Evolutionary conservation across 768 basidiomycete genomes (phyloP), one percentile per base, ranked within the genome.

Genomic region (Hericium rajendrae): DNA sequence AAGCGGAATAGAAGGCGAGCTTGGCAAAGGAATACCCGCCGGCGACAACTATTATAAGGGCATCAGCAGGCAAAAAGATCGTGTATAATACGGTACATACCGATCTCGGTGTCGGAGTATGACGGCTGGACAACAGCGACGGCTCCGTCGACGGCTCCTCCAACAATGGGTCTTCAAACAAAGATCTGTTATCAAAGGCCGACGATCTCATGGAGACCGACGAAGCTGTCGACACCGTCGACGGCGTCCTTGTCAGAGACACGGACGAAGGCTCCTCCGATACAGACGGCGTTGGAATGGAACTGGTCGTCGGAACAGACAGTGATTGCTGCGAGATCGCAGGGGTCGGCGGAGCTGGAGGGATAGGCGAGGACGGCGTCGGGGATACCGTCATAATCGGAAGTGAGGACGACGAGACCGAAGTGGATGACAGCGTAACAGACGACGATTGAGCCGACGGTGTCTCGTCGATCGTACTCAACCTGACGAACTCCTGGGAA

Each of bases 121-220:
- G 48, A 32, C 49, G 60, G 1, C 78, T 79, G 11, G 81, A 76
- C 18, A 87, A 67, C 28, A 87, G 68, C 1, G 84, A 79, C 6
- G 85, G 82, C 60, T 75, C 76, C 2, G 84, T 85, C 5, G 80
- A 76, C 16, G 74, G 64, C n/a, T 76, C 73, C 48, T 65, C 59
- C 59, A 64, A 59, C 13, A 66, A 48, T 11, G 61, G 53, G 13
- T 59, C 62, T 1, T 65, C 65, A 38, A 61, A 61, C 40, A 65
- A 54, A n/a, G 68, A 67, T 41, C 62, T 39, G 3, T 60, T 53
- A 38, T 65, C 66, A n/a, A 71, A 53, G n/a, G 66, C 61, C n/a
- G 67, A 69, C 1, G 70, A 65, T 24, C 60, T 60, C 64, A 70
- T 65, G 3, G 69, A 67, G 22, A 68, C 57, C 15, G 66, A 63